These are phyloP conservation scores for Kregervanrija pseudodelftensis DNA, from an alignment of 805 yeast genomes.

Conservation along the genomic window DNA sequence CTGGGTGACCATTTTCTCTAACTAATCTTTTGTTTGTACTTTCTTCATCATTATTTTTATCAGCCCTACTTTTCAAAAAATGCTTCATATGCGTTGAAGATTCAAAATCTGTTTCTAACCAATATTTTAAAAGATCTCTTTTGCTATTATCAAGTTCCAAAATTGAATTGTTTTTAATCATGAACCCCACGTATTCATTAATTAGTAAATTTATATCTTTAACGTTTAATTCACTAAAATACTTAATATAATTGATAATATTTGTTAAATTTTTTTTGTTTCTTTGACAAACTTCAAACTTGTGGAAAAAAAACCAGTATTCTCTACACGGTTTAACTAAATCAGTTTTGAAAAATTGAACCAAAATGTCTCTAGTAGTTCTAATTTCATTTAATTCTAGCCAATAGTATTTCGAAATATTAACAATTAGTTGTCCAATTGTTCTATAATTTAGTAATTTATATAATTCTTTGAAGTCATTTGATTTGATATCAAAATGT, in stretches of 20 bases:
- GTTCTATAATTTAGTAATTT: slow-evolving; percentile 16
- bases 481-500: slow-evolving; percentile 1
- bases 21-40: slow-evolving; percentile 21
- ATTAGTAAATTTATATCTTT: slow-evolving; percentile 36
- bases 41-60: slow-evolving; percentile 24
- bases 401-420: slow-evolving; percentile 23
- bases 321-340: slow-evolving; percentile 33
- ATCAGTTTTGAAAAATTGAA: slow-evolving; percentile 20
- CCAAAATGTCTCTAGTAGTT: slow-evolving; percentile 20
- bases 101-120: slow-evolving; percentile 26
- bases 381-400: slow-evolving; percentile 13
- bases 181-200: slow-evolving; percentile 31
- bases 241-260: slow-evolving; percentile 39
- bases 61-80: slow-evolving; percentile 25
- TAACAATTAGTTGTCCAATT: slow-evolving; percentile 23
- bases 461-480: slow-evolving; percentile 13
- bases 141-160: slow-evolving; percentile 15
- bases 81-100: slow-evolving; percentile 27
- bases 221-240: slow-evolving; percentile 42
- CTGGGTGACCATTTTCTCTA: slow-evolving; percentile 32
- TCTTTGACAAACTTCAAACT: slow-evolving; percentile 40
- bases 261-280: slow-evolving; percentile 39
- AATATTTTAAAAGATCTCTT: slow-evolving; percentile 20
- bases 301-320: slow-evolving; percentile 54
- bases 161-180: slow-evolving; percentile 22